Conservation (phyloP, 1,284 basidiomycete species). For the Puccinia sorghi region DNA sequence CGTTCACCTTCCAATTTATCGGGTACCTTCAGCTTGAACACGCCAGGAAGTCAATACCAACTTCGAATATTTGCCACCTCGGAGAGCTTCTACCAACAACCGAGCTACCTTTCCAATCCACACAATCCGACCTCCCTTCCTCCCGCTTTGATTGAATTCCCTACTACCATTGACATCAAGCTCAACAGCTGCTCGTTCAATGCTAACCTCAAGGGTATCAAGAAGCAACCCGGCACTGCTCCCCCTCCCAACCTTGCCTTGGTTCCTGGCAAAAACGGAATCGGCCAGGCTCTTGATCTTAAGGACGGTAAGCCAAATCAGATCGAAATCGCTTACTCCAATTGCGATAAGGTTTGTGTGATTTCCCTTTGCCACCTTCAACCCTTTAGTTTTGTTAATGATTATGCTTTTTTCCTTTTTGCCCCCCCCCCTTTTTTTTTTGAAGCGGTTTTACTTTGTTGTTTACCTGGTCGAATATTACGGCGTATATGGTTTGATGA, state of each 20-base stretch:
- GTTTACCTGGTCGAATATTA: constrained; percentile 47
- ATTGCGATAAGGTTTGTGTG: constrained; percentile 65
- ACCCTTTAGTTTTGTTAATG: background rate
- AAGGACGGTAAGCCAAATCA: constrained; percentile 64
- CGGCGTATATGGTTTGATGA: constrained; percentile 22
- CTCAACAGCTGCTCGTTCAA: constrained; percentile 71
- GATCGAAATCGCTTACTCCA: constrained; percentile 85
- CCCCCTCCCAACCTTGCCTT: constrained; percentile 78
- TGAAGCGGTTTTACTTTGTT: constrained; percentile 29
- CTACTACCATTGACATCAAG: constrained; percentile 83
- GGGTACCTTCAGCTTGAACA: constrained; percentile 13
- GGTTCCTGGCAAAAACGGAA: constrained; percentile 58
- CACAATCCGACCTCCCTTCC: constrained; percentile 61
- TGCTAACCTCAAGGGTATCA: constrained; percentile 83
- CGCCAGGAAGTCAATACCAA: constrained; percentile 68
- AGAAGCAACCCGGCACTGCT: constrained; percentile 94
- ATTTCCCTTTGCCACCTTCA: constrained; percentile 52
- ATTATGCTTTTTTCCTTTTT: background rate
- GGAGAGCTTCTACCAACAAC: constrained; percentile 60
- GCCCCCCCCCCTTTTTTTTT: too few relatives aligned
- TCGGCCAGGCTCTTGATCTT: constrained; percentile 62
- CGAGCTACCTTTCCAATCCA: constrained; percentile 67
- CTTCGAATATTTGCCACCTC: constrained; percentile 89
- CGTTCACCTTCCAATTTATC: background rate
- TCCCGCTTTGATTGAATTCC: constrained; percentile 73